Conservation (phyloP, 164 flowering plant genomes). For the Sedum album region DNA sequence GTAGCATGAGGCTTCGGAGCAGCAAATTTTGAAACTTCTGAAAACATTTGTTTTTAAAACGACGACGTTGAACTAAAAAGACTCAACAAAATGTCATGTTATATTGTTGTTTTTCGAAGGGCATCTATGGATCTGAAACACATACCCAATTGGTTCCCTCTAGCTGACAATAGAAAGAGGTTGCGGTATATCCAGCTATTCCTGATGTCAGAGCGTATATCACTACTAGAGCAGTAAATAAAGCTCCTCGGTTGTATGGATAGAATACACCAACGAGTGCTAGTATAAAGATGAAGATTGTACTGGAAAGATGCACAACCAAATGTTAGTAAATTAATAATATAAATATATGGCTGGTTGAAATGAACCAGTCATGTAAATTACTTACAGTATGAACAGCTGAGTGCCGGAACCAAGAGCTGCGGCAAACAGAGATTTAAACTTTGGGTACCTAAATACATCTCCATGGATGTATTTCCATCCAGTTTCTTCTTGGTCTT, state of each 20-base stretch:
- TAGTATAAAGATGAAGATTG: slow-evolving; percentile 28
- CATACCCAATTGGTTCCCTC: slow-evolving; percentile 32
- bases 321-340: no score
- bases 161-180: slow-evolving; percentile 28
- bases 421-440: slow-evolving; percentile 30
- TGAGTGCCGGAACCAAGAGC: slow-evolving; percentile 33
- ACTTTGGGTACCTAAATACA: slow-evolving; percentile 29
- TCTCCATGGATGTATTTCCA: slow-evolving; percentile 39
- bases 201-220: slow-evolving; percentile 38
- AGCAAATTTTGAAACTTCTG: no score
- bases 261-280: slow-evolving; percentile 34
- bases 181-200: slow-evolving; percentile 30
- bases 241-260: slow-evolving; percentile 33
- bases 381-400: slow-evolving; percentile 29
- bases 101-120: no score
- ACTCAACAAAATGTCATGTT: no score
- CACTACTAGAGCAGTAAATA: slow-evolving; percentile 33
- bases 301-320: slow-evolving; percentile 15
- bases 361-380: background rate
- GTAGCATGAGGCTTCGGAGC: no score
- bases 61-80: no score
- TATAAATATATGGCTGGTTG: background rate
- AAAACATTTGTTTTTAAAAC: no score
- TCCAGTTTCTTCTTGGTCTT: slow-evolving; percentile 35
- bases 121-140: no score